Percentiles rank a stretch among this genome's conserved stretches.
phyloP scores from a whole-genome alignment of 1,284 basidiomycete genomes.

The Leccinum ponderosum region DNA sequence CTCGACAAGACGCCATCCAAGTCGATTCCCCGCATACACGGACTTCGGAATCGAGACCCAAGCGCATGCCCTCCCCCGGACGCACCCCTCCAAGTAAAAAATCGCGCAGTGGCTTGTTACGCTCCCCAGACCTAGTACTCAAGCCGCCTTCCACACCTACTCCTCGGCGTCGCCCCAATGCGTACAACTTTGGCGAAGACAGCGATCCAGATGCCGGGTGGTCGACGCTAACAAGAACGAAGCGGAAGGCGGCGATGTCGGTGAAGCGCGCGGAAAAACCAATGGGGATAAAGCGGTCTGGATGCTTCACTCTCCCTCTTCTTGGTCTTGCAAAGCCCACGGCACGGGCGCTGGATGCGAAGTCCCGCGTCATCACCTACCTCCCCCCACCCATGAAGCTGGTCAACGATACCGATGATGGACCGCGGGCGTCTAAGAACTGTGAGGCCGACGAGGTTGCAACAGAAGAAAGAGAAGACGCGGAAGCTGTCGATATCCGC shows the following conservation, averaged over 20 bases:
- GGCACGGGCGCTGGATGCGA: constrained; percentile 15
- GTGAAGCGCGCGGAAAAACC: constrained; percentile 16
- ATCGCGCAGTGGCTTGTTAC: not conserved
- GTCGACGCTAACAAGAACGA: constrained; percentile 44
- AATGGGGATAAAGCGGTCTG: constrained; percentile 30
- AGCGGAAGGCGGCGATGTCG: constrained; percentile 28
- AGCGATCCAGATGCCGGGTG: constrained; percentile 47
- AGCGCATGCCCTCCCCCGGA: not conserved
- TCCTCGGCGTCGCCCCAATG: constrained; percentile 8
- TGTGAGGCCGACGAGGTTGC: not conserved
- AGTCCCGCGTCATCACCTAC: constrained; percentile 43
- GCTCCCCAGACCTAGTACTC: not conserved
- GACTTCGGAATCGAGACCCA: constrained; percentile 8
- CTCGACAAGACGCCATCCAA: not conserved
- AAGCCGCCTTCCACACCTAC: not conserved
- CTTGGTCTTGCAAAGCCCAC: constrained; percentile 2
- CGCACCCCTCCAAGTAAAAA: constrained; percentile 6
- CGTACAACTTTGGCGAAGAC: constrained; percentile 37
- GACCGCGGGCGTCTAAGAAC: not conserved
- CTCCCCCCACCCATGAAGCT: constrained; percentile 42
- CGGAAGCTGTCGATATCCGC: not conserved
- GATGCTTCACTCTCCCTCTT: constrained; percentile 41
- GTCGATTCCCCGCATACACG: constrained; percentile 3
- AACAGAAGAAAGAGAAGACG: not conserved
- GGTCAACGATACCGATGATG: not conserved